Percentiles rank a stretch among this genome's conserved stretches.
phyloP scores from a whole-genome alignment of 208 protist genomes.

The Lotmaria passim region DNA sequence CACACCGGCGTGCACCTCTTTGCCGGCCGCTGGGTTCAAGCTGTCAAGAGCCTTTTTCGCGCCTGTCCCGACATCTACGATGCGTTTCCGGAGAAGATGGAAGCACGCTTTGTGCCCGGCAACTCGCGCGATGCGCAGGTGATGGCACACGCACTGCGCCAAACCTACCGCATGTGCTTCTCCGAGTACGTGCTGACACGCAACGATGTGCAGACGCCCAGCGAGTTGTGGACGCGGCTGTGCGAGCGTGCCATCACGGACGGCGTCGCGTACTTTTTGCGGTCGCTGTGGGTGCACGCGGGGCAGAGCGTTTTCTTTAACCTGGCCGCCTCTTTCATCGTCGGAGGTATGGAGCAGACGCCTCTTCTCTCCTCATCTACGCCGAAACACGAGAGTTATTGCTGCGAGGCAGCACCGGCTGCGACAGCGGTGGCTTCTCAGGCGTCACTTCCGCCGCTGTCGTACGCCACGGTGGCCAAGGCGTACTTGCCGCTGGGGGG shows the following conservation, averaged over 20 bases:
- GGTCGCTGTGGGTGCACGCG: slow-evolving; percentile 78
- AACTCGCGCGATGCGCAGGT: slow-evolving; percentile 62
- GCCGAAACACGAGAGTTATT: not conserved
- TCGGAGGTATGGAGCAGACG: not conserved
- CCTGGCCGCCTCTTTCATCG: slow-evolving; percentile 47
- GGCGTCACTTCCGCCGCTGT: slow-evolving; percentile 1
- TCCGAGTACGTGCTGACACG: slow-evolving; percentile 36
- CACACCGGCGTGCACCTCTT: slow-evolving; percentile 84
- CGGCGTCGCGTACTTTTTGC: slow-evolving; percentile 57
- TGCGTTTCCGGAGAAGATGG: slow-evolving; percentile 71
- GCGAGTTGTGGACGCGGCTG: slow-evolving; percentile 53
- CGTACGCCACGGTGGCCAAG: slow-evolving; percentile 1
- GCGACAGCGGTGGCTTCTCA: not conserved
- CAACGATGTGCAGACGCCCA: slow-evolving; percentile 46
- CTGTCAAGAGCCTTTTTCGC: slow-evolving; percentile 59
- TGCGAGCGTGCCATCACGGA: slow-evolving; percentile 71
- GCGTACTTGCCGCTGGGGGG: slow-evolving; percentile 38
- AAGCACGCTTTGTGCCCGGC: slow-evolving; percentile 52
- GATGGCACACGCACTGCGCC: slow-evolving; percentile 63
- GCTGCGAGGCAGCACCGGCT: not conserved
- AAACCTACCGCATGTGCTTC: slow-evolving; percentile 67
- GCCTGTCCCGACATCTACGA: slow-evolving; percentile 52
- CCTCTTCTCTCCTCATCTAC: not conserved
- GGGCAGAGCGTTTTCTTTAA: slow-evolving; percentile 88
- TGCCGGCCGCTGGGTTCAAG: slow-evolving; percentile 52